phyloP scores from a whole-genome alignment of 1,139 yeast genomes.

The Chernovozyma sophiae-reginae region DNA sequence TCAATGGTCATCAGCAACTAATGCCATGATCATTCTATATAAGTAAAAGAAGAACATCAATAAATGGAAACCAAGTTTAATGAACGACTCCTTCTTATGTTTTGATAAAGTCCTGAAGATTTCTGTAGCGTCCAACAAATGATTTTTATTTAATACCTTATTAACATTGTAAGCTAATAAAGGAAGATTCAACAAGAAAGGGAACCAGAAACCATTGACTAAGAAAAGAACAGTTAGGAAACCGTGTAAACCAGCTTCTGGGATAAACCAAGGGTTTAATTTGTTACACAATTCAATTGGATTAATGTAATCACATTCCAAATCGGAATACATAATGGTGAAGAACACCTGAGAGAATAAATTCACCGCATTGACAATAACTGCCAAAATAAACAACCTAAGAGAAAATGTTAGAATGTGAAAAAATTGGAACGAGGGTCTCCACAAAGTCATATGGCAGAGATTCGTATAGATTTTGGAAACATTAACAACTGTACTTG shows the following conservation, averaged over 20 bases:
- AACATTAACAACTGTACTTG: too few species aligned
- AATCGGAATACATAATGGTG: conserved; percentile 88
- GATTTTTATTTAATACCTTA: conserved; percentile 71
- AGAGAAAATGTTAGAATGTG: conserved; percentile 7
- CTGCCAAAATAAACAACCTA: conserved; percentile 80
- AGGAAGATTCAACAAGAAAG: conserved; percentile 82
- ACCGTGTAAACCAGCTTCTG: conserved; percentile 87
- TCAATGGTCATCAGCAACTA: conserved; percentile 60
- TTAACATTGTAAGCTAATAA: conserved; percentile 77
- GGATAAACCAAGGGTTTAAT: conserved; percentile 82
- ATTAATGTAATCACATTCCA: conserved; percentile 93
- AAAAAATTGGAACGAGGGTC: too few species aligned
- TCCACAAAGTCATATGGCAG: too few species aligned
- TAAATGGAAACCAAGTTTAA: conserved; percentile 88
- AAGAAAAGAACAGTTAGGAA: conserved; percentile 67
- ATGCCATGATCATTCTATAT: conserved; percentile 94
- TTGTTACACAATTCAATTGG: conserved; percentile 95
- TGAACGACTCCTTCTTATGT: conserved; percentile 88
- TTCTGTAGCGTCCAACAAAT: conserved; percentile 94
- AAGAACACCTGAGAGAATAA: conserved; percentile 88
- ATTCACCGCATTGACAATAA: conserved; percentile 78
- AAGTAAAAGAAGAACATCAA: conserved; percentile 92
- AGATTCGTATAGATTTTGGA: too few species aligned
- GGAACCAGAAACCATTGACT: conserved; percentile 90
- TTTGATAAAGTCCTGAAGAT: conserved; percentile 90